phyloP scores from a whole-genome alignment of 202 grass and related monocot genomes.

The Elaeis oleifera region DNA sequence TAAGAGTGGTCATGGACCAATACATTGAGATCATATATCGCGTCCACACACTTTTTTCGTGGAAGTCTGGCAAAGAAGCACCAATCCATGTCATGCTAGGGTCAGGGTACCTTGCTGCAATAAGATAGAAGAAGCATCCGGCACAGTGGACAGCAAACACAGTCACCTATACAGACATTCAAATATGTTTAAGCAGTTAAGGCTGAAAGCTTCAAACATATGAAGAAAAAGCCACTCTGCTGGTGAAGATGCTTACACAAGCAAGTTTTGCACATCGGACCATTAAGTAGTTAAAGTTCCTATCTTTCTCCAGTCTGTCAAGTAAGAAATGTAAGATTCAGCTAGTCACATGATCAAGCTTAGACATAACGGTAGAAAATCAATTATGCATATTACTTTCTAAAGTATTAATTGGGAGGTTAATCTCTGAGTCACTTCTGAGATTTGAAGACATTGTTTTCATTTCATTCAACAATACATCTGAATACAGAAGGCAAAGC shows the following conservation, averaged over 20 bases:
- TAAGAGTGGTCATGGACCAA: conserved; percentile 37
- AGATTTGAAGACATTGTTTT: too few relatives aligned
- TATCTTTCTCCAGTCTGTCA: conserved; percentile 54
- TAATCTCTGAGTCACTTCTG: too few relatives aligned
- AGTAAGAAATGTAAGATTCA: too few relatives aligned
- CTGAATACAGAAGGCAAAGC: too few relatives aligned
- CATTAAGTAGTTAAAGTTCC: conserved; percentile 40
- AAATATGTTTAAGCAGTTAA: too few relatives aligned
- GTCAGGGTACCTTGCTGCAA: conserved; percentile 30
- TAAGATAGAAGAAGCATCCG: conserved; percentile 33
- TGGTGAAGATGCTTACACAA: conserved; percentile 21
- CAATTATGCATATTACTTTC: too few relatives aligned
- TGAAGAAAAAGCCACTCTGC: too few relatives aligned
- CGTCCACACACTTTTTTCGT: conserved; percentile 37
- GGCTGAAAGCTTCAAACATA: too few relatives aligned
- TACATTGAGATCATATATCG: conserved; percentile 33
- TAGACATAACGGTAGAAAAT: too few relatives aligned
- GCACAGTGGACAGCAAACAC: conserved; percentile 40
- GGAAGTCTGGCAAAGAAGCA: conserved; percentile 29
- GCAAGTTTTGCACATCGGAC: conserved; percentile 36
- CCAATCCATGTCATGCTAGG: conserved; percentile 45
- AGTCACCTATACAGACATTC: conserved; percentile 23
- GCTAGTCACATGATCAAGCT: too few relatives aligned
- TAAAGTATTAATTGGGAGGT: too few relatives aligned
- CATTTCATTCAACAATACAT: too few relatives aligned